A percentile compares a stretch with the other conserved stretches of the same genome.
Conservation (phyloP, 306 rosid genomes). For the Medicago arabica region DNA sequence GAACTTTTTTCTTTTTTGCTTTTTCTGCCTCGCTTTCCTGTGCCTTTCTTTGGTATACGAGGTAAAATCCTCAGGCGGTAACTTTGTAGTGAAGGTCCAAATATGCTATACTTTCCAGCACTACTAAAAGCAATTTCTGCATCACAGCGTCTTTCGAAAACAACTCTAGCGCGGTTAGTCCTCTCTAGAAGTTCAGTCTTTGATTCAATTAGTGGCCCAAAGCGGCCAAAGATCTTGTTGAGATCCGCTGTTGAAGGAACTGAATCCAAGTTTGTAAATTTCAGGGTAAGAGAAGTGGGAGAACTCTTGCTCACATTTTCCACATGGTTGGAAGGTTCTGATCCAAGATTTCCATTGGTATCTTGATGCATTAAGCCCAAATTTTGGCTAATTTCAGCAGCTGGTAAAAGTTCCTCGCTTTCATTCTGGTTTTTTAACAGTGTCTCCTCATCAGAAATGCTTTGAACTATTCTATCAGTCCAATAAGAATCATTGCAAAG, state of each 20-base stretch:
- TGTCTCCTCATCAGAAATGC: conserved; percentile 53
- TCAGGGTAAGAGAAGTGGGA: conserved; percentile 74
- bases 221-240: conserved; percentile 63
- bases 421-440: conserved; percentile 44
- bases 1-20: conserved; percentile 34
- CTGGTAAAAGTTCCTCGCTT: conserved; percentile 33
- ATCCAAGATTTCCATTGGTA: conserved; percentile 33
- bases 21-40: conserved; percentile 50
- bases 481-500: conserved; percentile 62
- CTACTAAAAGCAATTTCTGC: conserved; percentile 87
- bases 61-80: conserved; percentile 78
- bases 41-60: conserved; percentile 39
- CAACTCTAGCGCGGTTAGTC: conserved; percentile 70
- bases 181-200: conserved; percentile 72
- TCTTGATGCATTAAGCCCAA: conserved; percentile 32
- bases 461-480: conserved; percentile 68
- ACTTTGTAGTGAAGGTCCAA: conserved; percentile 81
- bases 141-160: conserved; percentile 62
- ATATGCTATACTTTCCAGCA: conserved; percentile 79
- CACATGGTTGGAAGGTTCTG: conserved; percentile 39
- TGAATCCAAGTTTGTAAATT: conserved; percentile 62
- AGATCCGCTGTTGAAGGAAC: conserved; percentile 67
- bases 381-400: conserved; percentile 22
- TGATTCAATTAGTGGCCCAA: conserved; percentile 63
- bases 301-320: conserved; percentile 41